Evolutionary conservation across 345 rosid genomes (phyloP).

Genomic region (Hibiscus trionum): DNA sequence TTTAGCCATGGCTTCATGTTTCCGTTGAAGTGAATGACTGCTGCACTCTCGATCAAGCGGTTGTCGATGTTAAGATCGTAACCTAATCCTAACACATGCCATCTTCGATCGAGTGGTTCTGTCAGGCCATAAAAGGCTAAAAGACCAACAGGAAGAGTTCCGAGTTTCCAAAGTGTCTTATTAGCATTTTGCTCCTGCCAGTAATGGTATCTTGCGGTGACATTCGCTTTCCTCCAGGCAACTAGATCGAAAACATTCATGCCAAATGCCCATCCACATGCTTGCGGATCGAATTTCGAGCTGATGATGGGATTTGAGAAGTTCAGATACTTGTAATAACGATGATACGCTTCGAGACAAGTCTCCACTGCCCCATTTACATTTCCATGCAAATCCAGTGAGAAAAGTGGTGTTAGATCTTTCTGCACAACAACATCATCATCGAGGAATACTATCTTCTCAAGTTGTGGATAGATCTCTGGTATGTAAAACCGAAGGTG

Average conservation of each 20-base stretch:
- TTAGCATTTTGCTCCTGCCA: conserved; percentile 20
- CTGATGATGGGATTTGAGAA: conserved; percentile 86
- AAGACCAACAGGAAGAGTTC: conserved; percentile 91
- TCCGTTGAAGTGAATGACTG: conserved; percentile 49
- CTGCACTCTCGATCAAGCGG: conserved; percentile 82
- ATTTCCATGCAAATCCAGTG: conserved; percentile 18
- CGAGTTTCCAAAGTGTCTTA: conserved; percentile 78
- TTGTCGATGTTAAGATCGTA: conserved; percentile 74
- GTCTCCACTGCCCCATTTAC: conserved; percentile 24
- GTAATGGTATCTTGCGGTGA: conserved; percentile 67
- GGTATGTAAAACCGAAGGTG: conserved; percentile 58
- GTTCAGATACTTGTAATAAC: conserved; percentile 88
- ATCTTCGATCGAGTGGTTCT: conserved; percentile 42
- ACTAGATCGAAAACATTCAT: conserved; percentile 86
- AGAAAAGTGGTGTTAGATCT: neutral
- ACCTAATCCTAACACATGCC: conserved; percentile 53
- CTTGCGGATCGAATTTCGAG: conserved; percentile 94
- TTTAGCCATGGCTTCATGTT: conserved; percentile 98
- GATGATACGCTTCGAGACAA: conserved; percentile 93
- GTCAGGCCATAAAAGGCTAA: conserved; percentile 78
- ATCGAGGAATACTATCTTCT: conserved; percentile 78
- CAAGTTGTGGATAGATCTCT: conserved; percentile 83
- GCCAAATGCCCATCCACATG: conserved; percentile 99
- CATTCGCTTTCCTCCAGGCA: conserved; percentile 87
- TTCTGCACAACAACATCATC: conserved; percentile 17